These are phyloP conservation scores for Arachis hypogaea DNA, from an alignment of 306 rosid genomes.

Conservation along the genomic window DNA sequence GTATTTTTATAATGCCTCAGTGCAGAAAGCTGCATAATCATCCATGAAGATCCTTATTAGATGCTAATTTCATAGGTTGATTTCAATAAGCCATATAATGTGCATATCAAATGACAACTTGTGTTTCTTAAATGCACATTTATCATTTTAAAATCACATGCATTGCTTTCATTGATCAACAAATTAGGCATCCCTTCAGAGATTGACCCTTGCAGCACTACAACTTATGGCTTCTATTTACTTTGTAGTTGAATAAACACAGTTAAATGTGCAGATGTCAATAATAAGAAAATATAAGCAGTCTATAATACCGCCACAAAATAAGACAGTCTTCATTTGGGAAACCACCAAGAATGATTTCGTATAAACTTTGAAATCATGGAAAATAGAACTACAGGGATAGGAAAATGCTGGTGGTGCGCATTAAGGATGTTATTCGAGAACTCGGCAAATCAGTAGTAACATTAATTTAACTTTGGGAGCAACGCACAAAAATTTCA, in stretches of 20 bases:
- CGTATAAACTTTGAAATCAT: conserved; percentile 10
- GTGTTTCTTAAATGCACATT: background rate
- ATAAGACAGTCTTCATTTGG: conserved; percentile 1
- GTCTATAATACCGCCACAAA: conserved; percentile 18
- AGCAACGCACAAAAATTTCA: background rate
- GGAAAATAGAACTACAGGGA: conserved; percentile 12
- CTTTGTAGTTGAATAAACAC: background rate
- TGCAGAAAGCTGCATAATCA: background rate
- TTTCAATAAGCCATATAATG: background rate
- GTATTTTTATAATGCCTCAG: background rate
- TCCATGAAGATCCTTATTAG: background rate
- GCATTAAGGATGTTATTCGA: conserved; percentile 12
- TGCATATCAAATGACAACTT: background rate
- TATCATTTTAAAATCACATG: conserved; percentile 2
- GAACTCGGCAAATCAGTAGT: conserved; percentile 25
- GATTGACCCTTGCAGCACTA: background rate
- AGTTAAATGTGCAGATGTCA: background rate
- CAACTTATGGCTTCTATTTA: conserved; percentile 19
- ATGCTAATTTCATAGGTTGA: background rate
- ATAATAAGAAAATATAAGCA: conserved; percentile 12
- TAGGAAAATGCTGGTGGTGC: conserved; percentile 20
- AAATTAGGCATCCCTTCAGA: conserved; percentile 18
- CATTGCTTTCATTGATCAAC: conserved; percentile 3
- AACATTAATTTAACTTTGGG: conserved; percentile 11
- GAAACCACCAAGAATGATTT: conserved; percentile 10